A percentile compares a stretch with the other conserved stretches of the same genome.
These are phyloP conservation scores for Metahyphopichia silvanorum DNA, from an alignment of 805 yeast species.

Conservation along the genomic window DNA sequence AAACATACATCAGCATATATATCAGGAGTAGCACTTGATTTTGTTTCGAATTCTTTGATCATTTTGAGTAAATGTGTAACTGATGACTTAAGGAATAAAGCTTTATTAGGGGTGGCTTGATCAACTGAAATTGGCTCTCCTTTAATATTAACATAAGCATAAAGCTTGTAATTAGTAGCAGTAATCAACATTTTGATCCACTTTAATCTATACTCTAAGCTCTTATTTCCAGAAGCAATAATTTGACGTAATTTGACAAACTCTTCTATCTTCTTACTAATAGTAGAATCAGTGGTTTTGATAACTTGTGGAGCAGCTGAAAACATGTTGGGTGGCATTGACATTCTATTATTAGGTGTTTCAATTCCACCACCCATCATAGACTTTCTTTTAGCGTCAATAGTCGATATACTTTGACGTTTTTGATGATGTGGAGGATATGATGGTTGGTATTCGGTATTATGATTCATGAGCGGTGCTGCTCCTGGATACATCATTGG, in stretches of 20 bases:
- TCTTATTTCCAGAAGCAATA: conserved; percentile 41
- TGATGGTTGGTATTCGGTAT: conserved; percentile 8
- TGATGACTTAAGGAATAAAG: conserved; percentile 35
- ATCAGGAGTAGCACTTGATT: conserved; percentile 13
- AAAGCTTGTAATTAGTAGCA: conserved; percentile 37
- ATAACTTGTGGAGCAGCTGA: conserved; percentile 6
- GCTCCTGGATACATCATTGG: background rate
- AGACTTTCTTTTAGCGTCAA: conserved; percentile 12
- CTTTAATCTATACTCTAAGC: conserved; percentile 36
- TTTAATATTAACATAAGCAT: conserved; percentile 39
- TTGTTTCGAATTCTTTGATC: conserved; percentile 28
- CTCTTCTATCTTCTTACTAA: conserved; percentile 29
- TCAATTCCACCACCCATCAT: conserved; percentile 7
- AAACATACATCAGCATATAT: conserved; percentile 28
- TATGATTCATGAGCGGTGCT: conserved; percentile 17
- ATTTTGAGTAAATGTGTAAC: conserved; percentile 35
- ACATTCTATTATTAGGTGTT: conserved; percentile 4
- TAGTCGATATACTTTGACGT: conserved; percentile 15
- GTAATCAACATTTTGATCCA: conserved; percentile 42
- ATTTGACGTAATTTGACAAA: conserved; percentile 29
- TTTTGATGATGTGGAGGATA: conserved; percentile 6
- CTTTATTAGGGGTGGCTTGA: conserved; percentile 27
- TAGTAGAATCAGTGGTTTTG: conserved; percentile 20
- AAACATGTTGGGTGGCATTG: conserved; percentile 7
- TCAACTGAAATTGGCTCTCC: conserved; percentile 34